These are phyloP conservation scores for Penicillium decumbens DNA, from an alignment of 2,329 filamentous ascomycete genomes.

Conservation along the genomic window DNA sequence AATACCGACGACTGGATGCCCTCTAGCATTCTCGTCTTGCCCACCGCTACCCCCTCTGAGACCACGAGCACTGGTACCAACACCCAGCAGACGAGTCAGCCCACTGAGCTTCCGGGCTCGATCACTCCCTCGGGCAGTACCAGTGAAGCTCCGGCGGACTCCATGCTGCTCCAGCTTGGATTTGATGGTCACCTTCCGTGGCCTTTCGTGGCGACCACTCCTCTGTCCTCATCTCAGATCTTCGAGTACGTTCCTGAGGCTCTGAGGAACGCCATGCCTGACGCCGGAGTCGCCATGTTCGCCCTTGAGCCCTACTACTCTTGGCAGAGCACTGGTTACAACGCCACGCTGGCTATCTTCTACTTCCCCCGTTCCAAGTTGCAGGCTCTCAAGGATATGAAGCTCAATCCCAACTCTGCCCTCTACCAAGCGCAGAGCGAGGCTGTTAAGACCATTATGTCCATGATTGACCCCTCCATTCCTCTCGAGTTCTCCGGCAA, in stretches of 20 bases:
- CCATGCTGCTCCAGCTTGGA: slow-evolving; percentile 73
- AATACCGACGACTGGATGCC: slow-evolving; percentile 23
- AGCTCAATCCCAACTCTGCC: slow-evolving; percentile 65
- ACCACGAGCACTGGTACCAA: slow-evolving; percentile 3
- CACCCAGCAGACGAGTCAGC: slow-evolving; percentile 29
- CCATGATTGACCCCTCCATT: slow-evolving; percentile 78
- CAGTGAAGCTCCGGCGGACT: slow-evolving; percentile 56
- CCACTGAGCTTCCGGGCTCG: slow-evolving; percentile 65
- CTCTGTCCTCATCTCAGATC: slow-evolving; percentile 74
- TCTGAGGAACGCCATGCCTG: slow-evolving; percentile 59
- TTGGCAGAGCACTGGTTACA: slow-evolving; percentile 60
- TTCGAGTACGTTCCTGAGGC: slow-evolving; percentile 72
- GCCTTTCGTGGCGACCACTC: slow-evolving; percentile 67
- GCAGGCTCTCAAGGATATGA: slow-evolving; percentile 61
- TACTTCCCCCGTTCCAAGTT: slow-evolving; percentile 71
- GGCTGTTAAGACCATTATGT: slow-evolving; percentile 68
- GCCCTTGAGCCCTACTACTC: slow-evolving; percentile 75
- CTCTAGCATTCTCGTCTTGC: slow-evolving; percentile 20
- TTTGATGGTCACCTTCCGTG: slow-evolving; percentile 81
- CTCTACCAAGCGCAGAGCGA: slow-evolving; percentile 67
- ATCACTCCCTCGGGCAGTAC: slow-evolving; percentile 66
- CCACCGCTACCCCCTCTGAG: slow-evolving; percentile 9
- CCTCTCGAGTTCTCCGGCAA: slow-evolving; percentile 53
- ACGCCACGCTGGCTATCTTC: slow-evolving; percentile 73
- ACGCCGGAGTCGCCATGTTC: slow-evolving; percentile 59